Conservation (phyloP, 805 yeast species). For the Candida manassasensis region DNA sequence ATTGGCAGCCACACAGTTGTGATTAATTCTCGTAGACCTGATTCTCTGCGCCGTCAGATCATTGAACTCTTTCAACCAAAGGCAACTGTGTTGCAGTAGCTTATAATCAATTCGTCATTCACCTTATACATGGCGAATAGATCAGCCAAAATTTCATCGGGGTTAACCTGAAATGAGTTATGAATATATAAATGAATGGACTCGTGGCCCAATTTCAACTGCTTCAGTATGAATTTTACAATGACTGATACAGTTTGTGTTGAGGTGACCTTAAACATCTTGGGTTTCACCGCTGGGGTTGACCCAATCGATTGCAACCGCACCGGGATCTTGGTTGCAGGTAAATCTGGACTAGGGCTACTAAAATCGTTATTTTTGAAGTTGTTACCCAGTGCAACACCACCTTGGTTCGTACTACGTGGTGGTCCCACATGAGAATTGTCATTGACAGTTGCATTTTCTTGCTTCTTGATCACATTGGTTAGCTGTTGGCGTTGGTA, state of each 20-base stretch:
- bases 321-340: slow-evolving; percentile 40
- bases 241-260: slow-evolving; percentile 45
- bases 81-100: slow-evolving; percentile 37
- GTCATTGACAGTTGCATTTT: too few relatives aligned
- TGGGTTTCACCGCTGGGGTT: slow-evolving; percentile 45
- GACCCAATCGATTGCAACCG: slow-evolving; percentile 62
- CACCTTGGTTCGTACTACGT: too few relatives aligned
- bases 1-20: too few relatives aligned
- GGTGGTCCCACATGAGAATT: too few relatives aligned
- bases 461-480: slow-evolving; percentile 6
- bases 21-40: too few relatives aligned
- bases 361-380: too few relatives aligned
- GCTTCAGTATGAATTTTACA: slow-evolving; percentile 40
- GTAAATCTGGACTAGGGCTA: too few relatives aligned
- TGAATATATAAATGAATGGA: slow-evolving; percentile 31
- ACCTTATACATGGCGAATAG: slow-evolving; percentile 26
- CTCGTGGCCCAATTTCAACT: slow-evolving; percentile 20
- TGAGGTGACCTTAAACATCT: slow-evolving; percentile 45
- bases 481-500: slow-evolving; percentile 9
- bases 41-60: too few relatives aligned
- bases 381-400: too few relatives aligned
- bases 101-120: slow-evolving; percentile 32
- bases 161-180: slow-evolving; percentile 39
- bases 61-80: too few relatives aligned
- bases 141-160: slow-evolving; percentile 35